Percentiles rank a stretch among this genome's conserved stretches.
Conservation (phyloP, 106 monocot genomes). For the Acorus gramineus region DNA sequence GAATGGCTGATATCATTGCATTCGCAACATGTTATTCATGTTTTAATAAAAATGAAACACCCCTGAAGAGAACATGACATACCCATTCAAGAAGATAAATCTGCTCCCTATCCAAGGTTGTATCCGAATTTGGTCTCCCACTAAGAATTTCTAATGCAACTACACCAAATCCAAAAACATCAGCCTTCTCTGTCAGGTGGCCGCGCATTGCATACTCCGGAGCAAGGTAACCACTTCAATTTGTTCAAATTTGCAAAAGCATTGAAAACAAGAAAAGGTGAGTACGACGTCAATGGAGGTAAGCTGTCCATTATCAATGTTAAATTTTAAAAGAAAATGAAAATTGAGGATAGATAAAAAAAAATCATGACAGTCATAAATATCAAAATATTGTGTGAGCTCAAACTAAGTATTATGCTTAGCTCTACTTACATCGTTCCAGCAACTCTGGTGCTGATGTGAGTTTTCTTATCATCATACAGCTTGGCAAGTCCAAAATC, state of each 20-base stretch:
- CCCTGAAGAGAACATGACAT: slow-evolving; percentile 1
- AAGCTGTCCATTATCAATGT: too few relatives aligned
- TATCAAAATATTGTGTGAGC: too few relatives aligned
- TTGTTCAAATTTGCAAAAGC: too few relatives aligned
- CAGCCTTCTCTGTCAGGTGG: slow-evolving; percentile 81
- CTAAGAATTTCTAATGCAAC: slow-evolving; percentile 56
- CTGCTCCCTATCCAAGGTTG: slow-evolving; percentile 31
- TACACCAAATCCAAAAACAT: slow-evolving; percentile 84
- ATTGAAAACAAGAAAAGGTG: too few relatives aligned
- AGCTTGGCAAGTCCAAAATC: slow-evolving; percentile 89
- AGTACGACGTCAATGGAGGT: too few relatives aligned
- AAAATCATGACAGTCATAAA: too few relatives aligned
- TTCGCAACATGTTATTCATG: too few relatives aligned
- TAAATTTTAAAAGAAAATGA: too few relatives aligned
- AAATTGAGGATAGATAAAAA: too few relatives aligned
- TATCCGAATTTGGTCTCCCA: slow-evolving; percentile 56
- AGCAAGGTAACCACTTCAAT: slow-evolving; percentile 71
- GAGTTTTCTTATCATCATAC: slow-evolving; percentile 77
- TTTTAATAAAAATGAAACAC: too few relatives aligned
- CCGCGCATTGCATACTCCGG: slow-evolving; percentile 95
- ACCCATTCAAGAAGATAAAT: slow-evolving; percentile 88
- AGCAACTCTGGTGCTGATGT: slow-evolving; percentile 85
- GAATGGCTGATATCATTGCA: too few relatives aligned
- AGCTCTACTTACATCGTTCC: slow-evolving; percentile 65
- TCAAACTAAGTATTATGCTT: background rate